These are phyloP conservation scores for Xylaria polymorpha DNA, from an alignment of 2,329 filamentous ascomycete genomes.

Conservation along the genomic window DNA sequence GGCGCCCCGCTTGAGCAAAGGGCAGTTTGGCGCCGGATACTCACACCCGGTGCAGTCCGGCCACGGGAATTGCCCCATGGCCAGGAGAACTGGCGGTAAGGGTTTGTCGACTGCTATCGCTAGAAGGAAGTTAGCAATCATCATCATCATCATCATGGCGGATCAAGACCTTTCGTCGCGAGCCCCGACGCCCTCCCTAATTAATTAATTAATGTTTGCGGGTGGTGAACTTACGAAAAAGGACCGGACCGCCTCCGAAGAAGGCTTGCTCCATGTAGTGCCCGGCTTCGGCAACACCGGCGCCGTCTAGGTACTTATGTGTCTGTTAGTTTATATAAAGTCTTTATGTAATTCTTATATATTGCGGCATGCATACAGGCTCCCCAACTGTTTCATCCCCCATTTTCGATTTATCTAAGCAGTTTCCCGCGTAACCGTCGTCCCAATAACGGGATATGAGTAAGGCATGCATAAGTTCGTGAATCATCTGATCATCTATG, in stretches of 20 bases:
- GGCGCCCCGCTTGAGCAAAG: not conserved
- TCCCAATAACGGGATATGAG: not conserved
- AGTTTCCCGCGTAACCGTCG: not conserved
- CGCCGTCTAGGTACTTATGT: conserved; percentile 13
- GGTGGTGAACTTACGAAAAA: not conserved
- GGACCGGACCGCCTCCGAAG: not conserved
- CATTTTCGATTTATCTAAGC: not conserved
- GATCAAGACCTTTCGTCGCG: not conserved
- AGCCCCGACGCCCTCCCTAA: not conserved
- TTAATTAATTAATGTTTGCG: not conserved
- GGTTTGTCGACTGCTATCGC: not conserved
- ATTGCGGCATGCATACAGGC: not conserved
- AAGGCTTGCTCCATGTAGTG: conserved; percentile 18
- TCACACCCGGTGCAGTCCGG: not conserved
- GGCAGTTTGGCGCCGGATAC: not conserved
- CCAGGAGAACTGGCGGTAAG: not conserved
- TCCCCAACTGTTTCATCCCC: not conserved
- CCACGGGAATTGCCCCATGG: not conserved
- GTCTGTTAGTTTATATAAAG: not conserved
- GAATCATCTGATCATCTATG: conserved; percentile 11
- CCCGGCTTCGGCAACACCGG: conserved; percentile 1
- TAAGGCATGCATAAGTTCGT: conserved; percentile 27
- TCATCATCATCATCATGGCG: no score
- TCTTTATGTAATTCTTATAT: not conserved
- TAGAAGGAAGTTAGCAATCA: not conserved